Evolutionary conservation across 495 filamentous ascomycete species (phyloP), one percentile per base, ranked within the genome.

Genomic region (Trichoderma gamsii): DNA sequence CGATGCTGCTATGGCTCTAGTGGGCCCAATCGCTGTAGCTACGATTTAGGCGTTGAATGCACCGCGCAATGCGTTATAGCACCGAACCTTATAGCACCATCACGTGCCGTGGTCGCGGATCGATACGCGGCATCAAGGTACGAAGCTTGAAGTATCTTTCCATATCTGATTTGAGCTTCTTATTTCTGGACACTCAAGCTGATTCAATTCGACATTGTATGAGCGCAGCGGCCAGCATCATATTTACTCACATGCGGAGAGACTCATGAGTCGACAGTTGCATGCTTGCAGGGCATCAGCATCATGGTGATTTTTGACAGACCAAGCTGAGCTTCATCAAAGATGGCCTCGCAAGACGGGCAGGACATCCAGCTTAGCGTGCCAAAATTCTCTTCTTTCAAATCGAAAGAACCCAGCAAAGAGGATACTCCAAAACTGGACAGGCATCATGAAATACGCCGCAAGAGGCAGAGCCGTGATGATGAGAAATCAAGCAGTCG

Each of bases 371-470:
- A 61, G 52, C 35, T 64, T 21, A 64, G 38, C 12, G 67, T 68
- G 59, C 67, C 67, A 23, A 68, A 68, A 38, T 68, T 68, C 27
- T 49, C 67, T 1, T 68, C 67, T 41, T 68, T 68, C 41, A 68
- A 64, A 43, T 29, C 67, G 11, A 68, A 67, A 15, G 25, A 41
- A 3, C 4, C 41, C 5, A 9, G 16, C 15, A 44, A 65, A 41
- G 63, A 65, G 41, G 25, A 43, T 9, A 4, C 41, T 4, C 4
- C 5, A 3, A 56, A 38, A 46, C 25, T 32, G 12, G 25, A 61
- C 4, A 32, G 29, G 25, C 25, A 32, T 12, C 56, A 61, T 61
- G 56, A 61, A 25, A 29, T 32, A 21, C 56, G 56, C 16, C 56
- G 16, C 23, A 61, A 32, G 56, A 61, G 29, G 56, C 56, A 61